These are phyloP conservation scores for Huntiella moniliformis DNA, from an alignment of 2,329 filamentous ascomycete genomes.

Conservation along the genomic window DNA sequence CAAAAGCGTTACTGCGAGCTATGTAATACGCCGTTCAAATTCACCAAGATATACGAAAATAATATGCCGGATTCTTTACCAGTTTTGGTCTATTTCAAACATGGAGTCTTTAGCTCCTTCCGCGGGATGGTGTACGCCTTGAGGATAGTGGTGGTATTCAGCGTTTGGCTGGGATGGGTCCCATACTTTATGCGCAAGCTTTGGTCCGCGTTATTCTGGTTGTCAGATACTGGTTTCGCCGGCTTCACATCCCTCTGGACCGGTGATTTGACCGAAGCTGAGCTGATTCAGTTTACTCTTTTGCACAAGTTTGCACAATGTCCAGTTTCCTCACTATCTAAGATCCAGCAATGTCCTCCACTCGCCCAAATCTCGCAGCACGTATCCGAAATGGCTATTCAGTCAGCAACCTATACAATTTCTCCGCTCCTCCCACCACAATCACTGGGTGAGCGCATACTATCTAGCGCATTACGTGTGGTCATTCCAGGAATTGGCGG, in stretches of 20 bases:
- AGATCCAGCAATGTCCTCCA: slow-evolving; percentile 1
- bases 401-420: slow-evolving; percentile 1
- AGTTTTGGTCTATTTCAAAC: slow-evolving; percentile 58
- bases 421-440: not conserved
- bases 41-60: slow-evolving; percentile 92
- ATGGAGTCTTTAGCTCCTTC: slow-evolving; percentile 54
- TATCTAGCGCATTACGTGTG: no score
- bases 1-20: slow-evolving; percentile 99
- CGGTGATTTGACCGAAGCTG: not conserved
- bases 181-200: slow-evolving; percentile 81
- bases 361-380: slow-evolving; percentile 7
- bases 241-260: slow-evolving; percentile 10
- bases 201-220: slow-evolving; percentile 90
- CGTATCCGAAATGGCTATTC: slow-evolving; percentile 7
- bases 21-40: slow-evolving; percentile 94
- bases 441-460: no score
- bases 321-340: slow-evolving; percentile 15
- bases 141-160: slow-evolving; percentile 56
- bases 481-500: no score
- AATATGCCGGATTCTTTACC: slow-evolving; percentile 81
- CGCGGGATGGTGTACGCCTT: slow-evolving; percentile 60
- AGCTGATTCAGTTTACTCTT: slow-evolving; percentile 5
- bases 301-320: slow-evolving; percentile 16
- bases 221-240: slow-evolving; percentile 57
- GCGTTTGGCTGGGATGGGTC: slow-evolving; percentile 76